These are phyloP conservation scores for Pochonia chlamydosporia DNA, from an alignment of 2,329 filamentous ascomycete species.

Conservation along the genomic window DNA sequence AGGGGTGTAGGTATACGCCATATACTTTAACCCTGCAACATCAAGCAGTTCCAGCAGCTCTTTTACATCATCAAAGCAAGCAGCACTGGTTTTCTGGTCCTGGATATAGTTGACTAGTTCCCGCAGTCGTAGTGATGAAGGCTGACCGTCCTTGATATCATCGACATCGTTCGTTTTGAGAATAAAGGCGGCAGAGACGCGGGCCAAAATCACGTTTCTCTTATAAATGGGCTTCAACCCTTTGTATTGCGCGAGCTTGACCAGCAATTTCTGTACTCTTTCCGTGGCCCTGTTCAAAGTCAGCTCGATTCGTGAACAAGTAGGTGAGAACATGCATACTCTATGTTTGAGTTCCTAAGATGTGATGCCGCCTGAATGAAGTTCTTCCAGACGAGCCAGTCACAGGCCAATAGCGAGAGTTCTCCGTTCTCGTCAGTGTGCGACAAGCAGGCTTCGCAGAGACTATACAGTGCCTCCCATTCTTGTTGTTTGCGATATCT, in stretches of 20 bases:
- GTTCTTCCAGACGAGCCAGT: conserved; percentile 35
- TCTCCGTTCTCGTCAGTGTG: conserved; percentile 29
- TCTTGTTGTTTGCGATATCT: conserved; percentile 31
- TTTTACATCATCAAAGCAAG: conserved; percentile 43
- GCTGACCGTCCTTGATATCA: conserved; percentile 21
- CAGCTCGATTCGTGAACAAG: conserved; percentile 1
- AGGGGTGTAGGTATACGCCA: conserved; percentile 32
- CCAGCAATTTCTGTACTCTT: conserved; percentile 23
- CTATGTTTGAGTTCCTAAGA: conserved; percentile 22
- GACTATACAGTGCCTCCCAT: conserved; percentile 36
- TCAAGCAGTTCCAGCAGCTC: conserved; percentile 36
- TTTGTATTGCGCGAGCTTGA: conserved; percentile 22
- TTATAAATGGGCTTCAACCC: conserved; percentile 31
- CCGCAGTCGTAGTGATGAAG: conserved; percentile 23
- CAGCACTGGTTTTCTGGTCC: conserved; percentile 27
- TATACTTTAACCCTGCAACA: conserved; percentile 30
- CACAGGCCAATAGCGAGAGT: conserved; percentile 38
- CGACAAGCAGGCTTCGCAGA: conserved; percentile 39
- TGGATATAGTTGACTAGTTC: conserved; percentile 31
- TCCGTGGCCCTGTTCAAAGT: conserved; percentile 18
- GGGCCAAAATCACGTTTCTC: conserved; percentile 32
- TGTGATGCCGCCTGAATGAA: conserved; percentile 33
- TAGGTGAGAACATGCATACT: conserved; percentile 21
- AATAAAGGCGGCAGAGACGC: conserved; percentile 30
- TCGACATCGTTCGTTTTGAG: conserved; percentile 22